These are phyloP conservation scores for Tetracentron sinense DNA, from an alignment of 164 flowering plant species.

Conservation along the genomic window DNA sequence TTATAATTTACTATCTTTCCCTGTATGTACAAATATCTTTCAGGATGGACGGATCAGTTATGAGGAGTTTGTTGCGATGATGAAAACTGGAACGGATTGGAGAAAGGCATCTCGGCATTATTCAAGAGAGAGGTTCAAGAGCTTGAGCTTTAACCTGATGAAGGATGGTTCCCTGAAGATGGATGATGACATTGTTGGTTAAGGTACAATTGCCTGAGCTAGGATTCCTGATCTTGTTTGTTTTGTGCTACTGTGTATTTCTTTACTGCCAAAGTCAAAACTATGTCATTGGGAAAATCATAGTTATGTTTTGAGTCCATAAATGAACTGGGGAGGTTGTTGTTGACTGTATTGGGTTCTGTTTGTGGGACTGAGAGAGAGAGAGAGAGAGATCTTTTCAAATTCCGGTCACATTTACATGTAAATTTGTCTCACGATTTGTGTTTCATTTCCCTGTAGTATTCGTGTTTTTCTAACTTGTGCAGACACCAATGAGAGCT, in stretches of 20 bases:
- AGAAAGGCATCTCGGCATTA: constrained; percentile 96
- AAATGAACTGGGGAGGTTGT: not conserved
- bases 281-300: not conserved
- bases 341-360: not conserved
- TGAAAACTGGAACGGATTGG: constrained; percentile 99
- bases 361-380: constrained; percentile 3
- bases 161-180: constrained; percentile 92
- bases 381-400: constrained; percentile 1
- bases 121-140: constrained; percentile 93
- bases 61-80: constrained; percentile 93
- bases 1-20: not conserved
- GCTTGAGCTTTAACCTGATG: constrained; percentile 90
- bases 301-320: not conserved
- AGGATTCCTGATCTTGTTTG: constrained; percentile 3
- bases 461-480: not conserved
- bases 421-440: constrained; percentile 7
- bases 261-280: constrained; percentile 1
- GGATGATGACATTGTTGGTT: constrained; percentile 51
- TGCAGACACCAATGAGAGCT: not conserved
- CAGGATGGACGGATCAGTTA: constrained; percentile 92
- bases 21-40: not conserved
- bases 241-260: not conserved
- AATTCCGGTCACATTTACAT: constrained; percentile 12
- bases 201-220: constrained; percentile 31
- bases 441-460: not conserved